Evolutionary conservation across 345 rosid species (phyloP), one percentile per base, ranked within the genome.

Genomic region (Arabidopsis suecica): DNA sequence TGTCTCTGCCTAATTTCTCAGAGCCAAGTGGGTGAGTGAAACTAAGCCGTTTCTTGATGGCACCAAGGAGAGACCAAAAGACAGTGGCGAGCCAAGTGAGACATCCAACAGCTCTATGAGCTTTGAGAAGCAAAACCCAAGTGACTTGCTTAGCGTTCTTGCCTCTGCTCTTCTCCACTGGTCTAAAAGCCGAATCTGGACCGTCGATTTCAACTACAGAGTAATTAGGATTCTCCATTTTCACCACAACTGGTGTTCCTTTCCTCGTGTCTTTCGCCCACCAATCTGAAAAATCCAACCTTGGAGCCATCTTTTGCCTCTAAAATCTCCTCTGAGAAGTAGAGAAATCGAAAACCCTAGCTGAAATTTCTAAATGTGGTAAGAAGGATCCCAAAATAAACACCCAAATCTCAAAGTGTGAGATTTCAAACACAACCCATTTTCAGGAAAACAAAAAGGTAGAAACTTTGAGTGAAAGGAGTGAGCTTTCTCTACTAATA

Each of bases 81-180:
- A 88, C 70, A 38, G 88, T 73, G 51, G 87, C 93, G 7, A 92
- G 28, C 96, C 90, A 90, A 78, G 95, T 84, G 50, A 93, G 83
- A 68, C 91, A 90, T 11, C 96, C 96, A 48, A 87, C 91, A 32
- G 96, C 98, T 71, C 84, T 85, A 23, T 93, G 92, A 81, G 96
- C 98, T 76, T 89, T 93, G 65, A 93, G 96, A 64, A 93, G 96
- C 75, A 93, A 74, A 63, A 93, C 95, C 98, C 98, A 93, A 22
- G 91, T 90, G 14, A 90, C 93, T 76, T 93, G 96, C 84, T 86
- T 93, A 0, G 93, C 98, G 73, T 88, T 93, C 64, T 90, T 90
- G 77, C 86, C 96, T 81, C 98, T 82, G 76, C 83, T 86, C 84
- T 80, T 93, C 75, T 93, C 98, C 48, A 87, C 89, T 0, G 93